Base-by-base conservation (phyloP, 2,329 filamentous ascomycete species). In the Cylindrodendrum hubeiense region DNA sequence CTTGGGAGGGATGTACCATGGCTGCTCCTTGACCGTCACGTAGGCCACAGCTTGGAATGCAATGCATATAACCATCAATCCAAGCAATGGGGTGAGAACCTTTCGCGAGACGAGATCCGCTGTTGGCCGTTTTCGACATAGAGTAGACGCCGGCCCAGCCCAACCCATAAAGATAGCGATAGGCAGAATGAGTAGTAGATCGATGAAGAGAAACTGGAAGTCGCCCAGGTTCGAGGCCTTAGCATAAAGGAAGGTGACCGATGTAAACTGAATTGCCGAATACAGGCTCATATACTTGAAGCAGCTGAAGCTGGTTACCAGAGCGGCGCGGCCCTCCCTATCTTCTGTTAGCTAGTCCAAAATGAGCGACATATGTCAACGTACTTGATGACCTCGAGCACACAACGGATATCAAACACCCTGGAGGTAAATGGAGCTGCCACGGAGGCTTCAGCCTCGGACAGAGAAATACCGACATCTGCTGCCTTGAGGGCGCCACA, bases 221-320 rank as follows among this genome's bases (percentile, higher is more conserved):
- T 99, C 96, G 53, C 96, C 97, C 6, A 99, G 84, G 77, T 99
- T 99, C 9, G 93, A 97, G 12, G 93, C 97, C 8, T 91, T 94
- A 7, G 94, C 93, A 79, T 99, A 99, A 17, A 99, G 86, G 77
- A 99, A 98, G 85, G 93, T 97, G 75, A 99, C 97, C 1, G 93
- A 94, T 8, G 94, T 97, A 83, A 99, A 99, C 79, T 99, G 96
- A 70, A 99, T 99, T n/a, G 96, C 95, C 3, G 95, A 98, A 83
- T 99, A 99, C 70, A 99, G 82, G 74, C 93, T 97, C 97, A 99
- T 99, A 81, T 97, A 99, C 83, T 98, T 99, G 87, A 99, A 99
- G 83, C 96, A 99, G 82, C 93, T 97, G 83, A 99, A 99, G 80
- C 94, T 97, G 13, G 96, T 99, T n/a, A 98, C 95, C 34, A 99